Percentiles rank a stretch among this genome's conserved stretches.
Conservation (phyloP, 768 basidiomycete species). For the Agrocybe chaxingu region DNA sequence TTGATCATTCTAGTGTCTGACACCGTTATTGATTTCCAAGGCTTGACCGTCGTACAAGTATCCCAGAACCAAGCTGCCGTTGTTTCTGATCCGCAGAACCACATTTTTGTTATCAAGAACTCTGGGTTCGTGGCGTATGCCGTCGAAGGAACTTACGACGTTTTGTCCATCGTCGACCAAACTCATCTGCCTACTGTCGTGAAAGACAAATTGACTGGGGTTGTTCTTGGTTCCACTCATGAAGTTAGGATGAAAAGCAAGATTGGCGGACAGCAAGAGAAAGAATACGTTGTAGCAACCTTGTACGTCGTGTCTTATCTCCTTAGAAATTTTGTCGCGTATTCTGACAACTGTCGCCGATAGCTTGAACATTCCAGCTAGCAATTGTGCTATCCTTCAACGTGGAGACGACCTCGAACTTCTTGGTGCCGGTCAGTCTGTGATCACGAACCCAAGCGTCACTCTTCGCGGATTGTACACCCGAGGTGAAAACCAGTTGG, state of each 20-base stretch:
- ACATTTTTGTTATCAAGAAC: constrained; percentile 78
- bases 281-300: constrained; percentile 74
- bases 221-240: constrained; percentile 66
- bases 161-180: constrained; percentile 81
- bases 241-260: constrained; percentile 77
- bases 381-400: constrained; percentile 84
- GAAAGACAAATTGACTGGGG: constrained; percentile 59
- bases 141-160: constrained; percentile 73
- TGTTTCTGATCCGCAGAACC: constrained; percentile 75
- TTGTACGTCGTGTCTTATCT: constrained; percentile 46
- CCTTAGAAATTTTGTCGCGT: not conserved
- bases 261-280: constrained; percentile 36
- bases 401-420: constrained; percentile 77
- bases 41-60: constrained; percentile 82
- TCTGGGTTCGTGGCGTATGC: constrained; percentile 77
- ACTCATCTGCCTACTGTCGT: constrained; percentile 66
- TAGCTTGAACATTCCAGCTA: constrained; percentile 81
- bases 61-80: constrained; percentile 81
- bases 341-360: not conserved
- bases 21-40: constrained; percentile 76
- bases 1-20: constrained; percentile 57
- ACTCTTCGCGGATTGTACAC: constrained; percentile 79
- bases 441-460: constrained; percentile 80
- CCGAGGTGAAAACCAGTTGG: constrained; percentile 78
- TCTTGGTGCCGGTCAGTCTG: constrained; percentile 79